phyloP scores from a whole-genome alignment of 1,284 basidiomycete genomes.

The Peniophora sp. region DNA sequence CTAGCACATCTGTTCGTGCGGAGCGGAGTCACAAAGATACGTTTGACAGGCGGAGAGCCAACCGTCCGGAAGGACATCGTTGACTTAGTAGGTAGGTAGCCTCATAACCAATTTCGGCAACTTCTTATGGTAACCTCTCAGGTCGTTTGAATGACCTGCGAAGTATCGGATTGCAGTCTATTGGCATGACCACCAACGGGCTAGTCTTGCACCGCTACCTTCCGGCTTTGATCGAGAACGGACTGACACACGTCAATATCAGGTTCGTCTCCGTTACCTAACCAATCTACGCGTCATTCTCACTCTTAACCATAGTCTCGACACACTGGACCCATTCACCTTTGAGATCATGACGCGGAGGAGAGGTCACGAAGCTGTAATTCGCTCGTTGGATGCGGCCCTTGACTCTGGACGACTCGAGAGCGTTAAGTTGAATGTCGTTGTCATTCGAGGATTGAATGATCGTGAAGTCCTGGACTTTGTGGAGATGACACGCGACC shows the following conservation, averaged over 20 bases:
- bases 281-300: background rate
- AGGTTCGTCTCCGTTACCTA: conserved; percentile 37
- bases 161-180: conserved; percentile 56
- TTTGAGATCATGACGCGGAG: conserved; percentile 83
- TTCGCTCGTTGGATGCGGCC: conserved; percentile 62
- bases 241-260: conserved; percentile 78
- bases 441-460: conserved; percentile 77
- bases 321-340: conserved; percentile 82
- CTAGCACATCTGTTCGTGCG: conserved; percentile 75
- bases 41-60: conserved; percentile 85
- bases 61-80: conserved; percentile 76
- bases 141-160: conserved; percentile 51
- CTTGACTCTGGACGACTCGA: conserved; percentile 39
- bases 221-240: conserved; percentile 57
- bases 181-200: conserved; percentile 86
- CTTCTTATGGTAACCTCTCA: conserved; percentile 20
- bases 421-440: conserved; percentile 77
- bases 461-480: conserved; percentile 75
- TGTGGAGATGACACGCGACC: conserved; percentile 64
- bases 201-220: conserved; percentile 69
- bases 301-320: conserved; percentile 42
- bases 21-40: conserved; percentile 79
- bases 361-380: conserved; percentile 66
- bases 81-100: conserved; percentile 57
- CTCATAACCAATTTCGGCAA: conserved; percentile 3